phyloP scores from a whole-genome alignment of 768 basidiomycete genomes.

The Lyophyllum decastes region DNA sequence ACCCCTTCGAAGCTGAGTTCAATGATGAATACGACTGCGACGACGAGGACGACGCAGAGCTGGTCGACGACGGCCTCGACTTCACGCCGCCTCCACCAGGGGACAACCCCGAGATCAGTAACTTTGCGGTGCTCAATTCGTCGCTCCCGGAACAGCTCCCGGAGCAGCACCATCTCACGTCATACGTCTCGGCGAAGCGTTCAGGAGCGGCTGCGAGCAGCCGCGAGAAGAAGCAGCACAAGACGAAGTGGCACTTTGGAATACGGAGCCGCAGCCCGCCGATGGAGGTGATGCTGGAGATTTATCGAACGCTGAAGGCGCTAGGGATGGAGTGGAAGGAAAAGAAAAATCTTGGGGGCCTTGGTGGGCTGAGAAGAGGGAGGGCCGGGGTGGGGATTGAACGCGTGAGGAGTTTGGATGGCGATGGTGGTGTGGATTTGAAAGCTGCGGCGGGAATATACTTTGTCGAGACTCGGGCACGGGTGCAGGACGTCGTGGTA shows the following conservation, averaged over 20 bases:
- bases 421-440: slow-evolving; percentile 59
- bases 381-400: slow-evolving; percentile 49
- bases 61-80: slow-evolving; percentile 39
- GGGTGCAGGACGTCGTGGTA: slow-evolving; percentile 92
- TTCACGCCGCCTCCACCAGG: slow-evolving; percentile 24
- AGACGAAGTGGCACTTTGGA: slow-evolving; percentile 97
- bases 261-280: slow-evolving; percentile 93
- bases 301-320: slow-evolving; percentile 87
- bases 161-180: slow-evolving; percentile 68
- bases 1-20: slow-evolving; percentile 83
- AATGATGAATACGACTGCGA: slow-evolving; percentile 63
- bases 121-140: slow-evolving; percentile 88
- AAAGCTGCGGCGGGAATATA: slow-evolving; percentile 79
- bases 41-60: slow-evolving; percentile 38
- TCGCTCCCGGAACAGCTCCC: slow-evolving; percentile 70
- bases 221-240: slow-evolving; percentile 67
- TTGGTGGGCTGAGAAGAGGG: slow-evolving; percentile 54
- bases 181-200: slow-evolving; percentile 61
- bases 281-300: slow-evolving; percentile 99
- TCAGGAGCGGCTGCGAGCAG: slow-evolving; percentile 29
- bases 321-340: slow-evolving; percentile 98
- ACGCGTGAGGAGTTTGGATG: slow-evolving; percentile 63
- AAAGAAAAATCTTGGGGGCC: slow-evolving; percentile 76
- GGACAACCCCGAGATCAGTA: slow-evolving; percentile 47
- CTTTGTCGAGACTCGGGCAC: slow-evolving; percentile 90